A percentile compares a stretch with the other conserved stretches of the same genome.
Conservation (phyloP, 768 basidiomycete genomes). For the Terana coerulea region DNA sequence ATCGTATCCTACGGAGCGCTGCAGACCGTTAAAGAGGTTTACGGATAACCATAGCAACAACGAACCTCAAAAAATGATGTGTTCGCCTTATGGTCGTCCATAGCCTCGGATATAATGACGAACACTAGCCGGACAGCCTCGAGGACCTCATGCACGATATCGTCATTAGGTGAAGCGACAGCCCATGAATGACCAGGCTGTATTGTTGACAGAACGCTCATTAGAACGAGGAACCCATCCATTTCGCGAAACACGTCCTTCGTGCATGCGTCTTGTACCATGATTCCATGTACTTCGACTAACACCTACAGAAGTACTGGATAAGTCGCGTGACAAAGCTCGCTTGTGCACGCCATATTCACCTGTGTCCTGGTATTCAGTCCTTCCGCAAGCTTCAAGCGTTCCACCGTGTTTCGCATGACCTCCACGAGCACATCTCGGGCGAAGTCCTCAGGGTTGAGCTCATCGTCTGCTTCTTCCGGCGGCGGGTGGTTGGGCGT, state of each 20-base stretch:
- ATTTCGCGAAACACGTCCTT: slow-evolving; percentile 78
- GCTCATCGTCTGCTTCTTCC: slow-evolving; percentile 35
- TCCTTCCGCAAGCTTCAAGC: slow-evolving; percentile 56
- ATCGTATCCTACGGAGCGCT: slow-evolving; percentile 63
- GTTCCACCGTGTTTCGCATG: slow-evolving; percentile 68
- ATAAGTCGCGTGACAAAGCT: background rate
- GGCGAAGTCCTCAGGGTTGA: slow-evolving; percentile 67
- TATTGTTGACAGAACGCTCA: slow-evolving; percentile 67
- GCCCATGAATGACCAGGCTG: slow-evolving; percentile 31
- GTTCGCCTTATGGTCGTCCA: slow-evolving; percentile 54
- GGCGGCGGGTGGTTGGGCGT: background rate
- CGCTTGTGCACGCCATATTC: slow-evolving; percentile 20
- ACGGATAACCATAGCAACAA: slow-evolving; percentile 10
- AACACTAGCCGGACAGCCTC: slow-evolving; percentile 62
- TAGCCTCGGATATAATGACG: slow-evolving; percentile 58
- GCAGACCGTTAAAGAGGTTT: background rate
- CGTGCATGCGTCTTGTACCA: slow-evolving; percentile 60
- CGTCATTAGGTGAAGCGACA: slow-evolving; percentile 36
- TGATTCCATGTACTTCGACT: slow-evolving; percentile 61
- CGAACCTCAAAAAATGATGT: slow-evolving; percentile 64
- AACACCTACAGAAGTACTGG: slow-evolving; percentile 42
- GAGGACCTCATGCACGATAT: slow-evolving; percentile 34
- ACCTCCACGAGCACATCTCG: slow-evolving; percentile 67
- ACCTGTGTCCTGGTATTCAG: slow-evolving; percentile 51
- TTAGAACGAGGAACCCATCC: slow-evolving; percentile 75